phyloP scores from a whole-genome alignment of 345 rosid species.

The Citrus inodora region DNA sequence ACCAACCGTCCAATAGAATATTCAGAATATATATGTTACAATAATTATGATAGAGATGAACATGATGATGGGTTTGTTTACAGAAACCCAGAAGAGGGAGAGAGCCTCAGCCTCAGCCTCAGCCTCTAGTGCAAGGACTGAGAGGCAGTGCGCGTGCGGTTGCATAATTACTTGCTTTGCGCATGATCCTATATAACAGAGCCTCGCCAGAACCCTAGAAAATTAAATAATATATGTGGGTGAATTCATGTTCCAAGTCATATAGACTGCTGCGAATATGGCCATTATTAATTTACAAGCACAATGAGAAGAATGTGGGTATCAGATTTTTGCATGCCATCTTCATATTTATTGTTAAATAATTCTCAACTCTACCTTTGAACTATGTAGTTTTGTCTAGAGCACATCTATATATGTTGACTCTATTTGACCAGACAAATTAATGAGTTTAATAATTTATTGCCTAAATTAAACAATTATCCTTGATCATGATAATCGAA shows the following conservation, averaged over 20 bases:
- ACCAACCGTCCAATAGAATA: constrained; percentile 4
- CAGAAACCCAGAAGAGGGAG: constrained; percentile 2
- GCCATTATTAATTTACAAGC: constrained; percentile 16
- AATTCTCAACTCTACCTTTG: no score
- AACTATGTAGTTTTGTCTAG: no score
- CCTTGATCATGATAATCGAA: not conserved
- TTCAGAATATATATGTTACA: not conserved
- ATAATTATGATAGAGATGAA: not conserved
- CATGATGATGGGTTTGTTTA: constrained; percentile 3
- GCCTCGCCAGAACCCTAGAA: not conserved
- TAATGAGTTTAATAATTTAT: no score
- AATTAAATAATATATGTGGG: not conserved
- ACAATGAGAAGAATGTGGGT: constrained; percentile 13
- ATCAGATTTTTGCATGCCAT: constrained; percentile 3
- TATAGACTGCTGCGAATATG: constrained; percentile 1
- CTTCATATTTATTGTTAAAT: no score
- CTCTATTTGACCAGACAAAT: not conserved
- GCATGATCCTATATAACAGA: constrained; percentile 39
- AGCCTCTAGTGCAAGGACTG: no score
- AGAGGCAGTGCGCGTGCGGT: constrained; percentile 47
- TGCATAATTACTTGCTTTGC: constrained; percentile 19
- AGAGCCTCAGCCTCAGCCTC: not conserved
- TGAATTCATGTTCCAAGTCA: constrained; percentile 6
- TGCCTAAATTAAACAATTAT: no score
- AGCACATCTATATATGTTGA: not conserved